Conservation (phyloP, 2,329 filamentous ascomycete species). For the Westerdykella sp. region DNA sequence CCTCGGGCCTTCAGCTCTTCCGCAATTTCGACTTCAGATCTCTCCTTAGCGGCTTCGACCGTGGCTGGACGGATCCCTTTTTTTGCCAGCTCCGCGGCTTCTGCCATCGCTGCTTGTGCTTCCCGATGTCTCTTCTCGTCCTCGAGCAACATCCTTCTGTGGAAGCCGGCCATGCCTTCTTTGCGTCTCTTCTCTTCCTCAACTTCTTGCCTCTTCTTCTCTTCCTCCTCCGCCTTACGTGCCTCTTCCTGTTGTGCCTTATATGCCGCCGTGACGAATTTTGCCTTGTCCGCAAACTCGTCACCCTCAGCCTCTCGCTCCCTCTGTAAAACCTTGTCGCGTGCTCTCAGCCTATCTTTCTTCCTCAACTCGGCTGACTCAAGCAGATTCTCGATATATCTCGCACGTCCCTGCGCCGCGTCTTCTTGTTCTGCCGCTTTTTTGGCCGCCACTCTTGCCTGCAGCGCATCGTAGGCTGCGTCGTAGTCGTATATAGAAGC, state of each 20-base stretch:
- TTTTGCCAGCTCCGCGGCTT: conserved; percentile 46
- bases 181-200: conserved; percentile 60
- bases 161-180: conserved; percentile 72
- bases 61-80: conserved; percentile 26
- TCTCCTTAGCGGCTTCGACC: conserved; percentile 42
- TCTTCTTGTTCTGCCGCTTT: conserved; percentile 49
- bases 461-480: conserved; percentile 70
- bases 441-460: conserved; percentile 51
- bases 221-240: conserved; percentile 62
- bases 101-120: conserved; percentile 50
- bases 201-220: conserved; percentile 58
- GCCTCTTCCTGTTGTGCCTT: conserved; percentile 76
- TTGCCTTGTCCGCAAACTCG: conserved; percentile 74
- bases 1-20: conserved; percentile 60
- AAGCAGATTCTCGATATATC: conserved; percentile 71
- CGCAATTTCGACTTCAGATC: conserved; percentile 59
- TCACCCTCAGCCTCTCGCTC: conserved; percentile 77
- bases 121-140: conserved; percentile 65
- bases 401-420: conserved; percentile 58
- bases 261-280: conserved; percentile 79
- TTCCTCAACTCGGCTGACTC: conserved; percentile 70
- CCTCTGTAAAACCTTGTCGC: conserved; percentile 71
- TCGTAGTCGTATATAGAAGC: conserved; percentile 81
- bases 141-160: conserved; percentile 65
- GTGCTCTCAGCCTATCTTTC: conserved; percentile 69